A percentile compares a stretch with the other conserved stretches of the same genome.
Conservation (phyloP, 2,329 filamentous ascomycete genomes). For the Emmonsia crescens region DNA sequence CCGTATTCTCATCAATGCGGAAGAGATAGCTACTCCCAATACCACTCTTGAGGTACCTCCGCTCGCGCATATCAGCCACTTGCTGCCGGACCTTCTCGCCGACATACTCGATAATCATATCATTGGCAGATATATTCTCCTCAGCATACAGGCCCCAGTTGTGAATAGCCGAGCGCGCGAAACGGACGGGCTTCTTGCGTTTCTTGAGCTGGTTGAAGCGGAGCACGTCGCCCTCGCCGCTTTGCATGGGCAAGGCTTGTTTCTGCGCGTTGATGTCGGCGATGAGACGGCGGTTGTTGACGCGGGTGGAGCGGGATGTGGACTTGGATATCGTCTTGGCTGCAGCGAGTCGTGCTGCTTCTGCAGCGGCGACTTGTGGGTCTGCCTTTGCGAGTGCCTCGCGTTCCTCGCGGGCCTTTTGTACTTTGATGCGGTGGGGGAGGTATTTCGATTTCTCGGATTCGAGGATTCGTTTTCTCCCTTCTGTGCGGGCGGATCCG, state of each 20-base stretch:
- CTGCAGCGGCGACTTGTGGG: slow-evolving; percentile 53
- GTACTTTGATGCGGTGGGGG: slow-evolving; percentile 92
- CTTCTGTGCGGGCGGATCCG: slow-evolving; percentile 83
- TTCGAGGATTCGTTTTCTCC: slow-evolving; percentile 89
- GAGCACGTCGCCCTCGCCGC: slow-evolving; percentile 75
- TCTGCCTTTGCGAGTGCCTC: slow-evolving; percentile 60
- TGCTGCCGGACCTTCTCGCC: slow-evolving; percentile 95
- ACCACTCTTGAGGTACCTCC: slow-evolving; percentile 84
- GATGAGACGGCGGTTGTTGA: slow-evolving; percentile 87
- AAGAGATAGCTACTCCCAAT: slow-evolving; percentile 97
- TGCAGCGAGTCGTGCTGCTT: slow-evolving; percentile 61
- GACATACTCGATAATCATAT: slow-evolving; percentile 99
- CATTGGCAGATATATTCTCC: slow-evolving; percentile 92
- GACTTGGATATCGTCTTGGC: slow-evolving; percentile 77
- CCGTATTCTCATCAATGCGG: slow-evolving; percentile 93
- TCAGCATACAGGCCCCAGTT: slow-evolving; percentile 98
- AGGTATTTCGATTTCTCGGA: slow-evolving; percentile 97
- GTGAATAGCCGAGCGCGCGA: slow-evolving; percentile 93
- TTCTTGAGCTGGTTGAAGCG: slow-evolving; percentile 99
- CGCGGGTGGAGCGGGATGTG: slow-evolving; percentile 84
- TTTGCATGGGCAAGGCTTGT: slow-evolving; percentile 57
- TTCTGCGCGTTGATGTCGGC: slow-evolving; percentile 95
- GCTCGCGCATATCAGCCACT: slow-evolving; percentile 91
- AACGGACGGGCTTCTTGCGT: slow-evolving; percentile 97
- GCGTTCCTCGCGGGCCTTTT: slow-evolving; percentile 82